Base-by-base conservation (phyloP, 2,329 filamentous ascomycete genomes). In the Fusarium solani-melongenae region DNA sequence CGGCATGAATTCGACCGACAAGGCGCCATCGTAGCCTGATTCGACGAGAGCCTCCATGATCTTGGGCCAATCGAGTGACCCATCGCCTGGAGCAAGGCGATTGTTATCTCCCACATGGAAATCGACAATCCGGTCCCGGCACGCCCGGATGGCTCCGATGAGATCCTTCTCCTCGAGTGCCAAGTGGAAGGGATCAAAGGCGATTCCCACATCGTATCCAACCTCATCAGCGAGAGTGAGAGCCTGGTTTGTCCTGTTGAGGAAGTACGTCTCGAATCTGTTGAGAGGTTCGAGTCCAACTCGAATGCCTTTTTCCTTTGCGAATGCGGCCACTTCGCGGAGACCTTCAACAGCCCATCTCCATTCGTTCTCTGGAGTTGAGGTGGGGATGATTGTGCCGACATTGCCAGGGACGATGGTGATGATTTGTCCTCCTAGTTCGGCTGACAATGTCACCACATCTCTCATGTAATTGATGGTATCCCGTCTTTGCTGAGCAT, bases 181-280 rank as follows among this genome's bases (percentile, higher is more conserved):
- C 0, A 74, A 20, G 15, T 76, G 73, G 17, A 76, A 76, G 2
- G 69, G 69, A 9, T 76, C 73, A 24, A 74, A 74, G 0, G 69
- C 57, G 1, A 76, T 56, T 2, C 74, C 71, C 2, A 66, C 64
- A 3, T 36, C 66, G 6, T 63, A 66, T 0, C 74, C 74, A 10
- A 74, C 61, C 9, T 75, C 70, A 20, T 75, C 66, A 0, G 74
- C 74, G 12, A 76, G 70, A 3, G 72, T 65, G 2, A 76, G 67
- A 24, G 70, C 74, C 46, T 76, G 74, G 14, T 70, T 68, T 2
- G 67, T 49, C 2, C 74, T 61, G 20, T 76, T 76, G 36, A 76
- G 51, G 2, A 76, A 76, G n/a, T 76, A 73, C 2, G 74, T 76
- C 51, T 76, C 74, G 8, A 76, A 76, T 5, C 74, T 64, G 7